Evolutionary conservation across 352 stramenopile species (phyloP), one percentile per base, ranked within the genome.

Genomic region (Phytopythium oedochilum): DNA sequence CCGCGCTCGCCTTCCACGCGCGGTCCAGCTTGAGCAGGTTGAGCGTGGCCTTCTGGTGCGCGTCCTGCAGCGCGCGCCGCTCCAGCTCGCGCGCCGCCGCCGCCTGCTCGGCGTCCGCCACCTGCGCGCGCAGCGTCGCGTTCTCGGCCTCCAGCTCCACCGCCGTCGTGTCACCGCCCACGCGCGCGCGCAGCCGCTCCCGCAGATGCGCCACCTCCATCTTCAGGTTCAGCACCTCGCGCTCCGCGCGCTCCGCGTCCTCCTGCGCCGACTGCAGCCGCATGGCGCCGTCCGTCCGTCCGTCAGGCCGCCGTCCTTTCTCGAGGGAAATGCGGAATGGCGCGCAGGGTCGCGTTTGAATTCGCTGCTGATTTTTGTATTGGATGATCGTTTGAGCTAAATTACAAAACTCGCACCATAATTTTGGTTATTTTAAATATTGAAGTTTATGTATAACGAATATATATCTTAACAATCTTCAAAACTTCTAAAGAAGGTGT

Each of bases 151-250:
- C 84, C 28, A 94, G 73, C 64, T 92, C 80, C 26, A 75, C 74
- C 14, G 84, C 81, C 23, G 68, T 88, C 55, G 78, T 70, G 59
- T 92, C 78, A 46, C 84, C 84, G 51, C 84, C 84, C 51, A 92
- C 80, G 48, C 84, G 80, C 59, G 82, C 56, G 22, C 75, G 66
- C 45, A 94, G 68, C 3, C 84, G 76, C 60, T 86, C 76, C 26
- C 82, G 78, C 53, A 94, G 55, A 55, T 92, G 80, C 42, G 84
- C 73, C 36, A 85, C 66, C 70, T 94, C 82, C 58, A 94, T 91
- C 67, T 94, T 94, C 42, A 92, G 72, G 70, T 90, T 86, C 78
- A 94, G 88, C 28, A 83, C 43, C 57, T 92, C 75, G 44, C 84
- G 78, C 53, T 88, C 84, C 44, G 61, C 64, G 28, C 64, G 66